These are phyloP conservation scores for Lactarius sp. DNA, from an alignment of 768 basidiomycete genomes.

Conservation along the genomic window DNA sequence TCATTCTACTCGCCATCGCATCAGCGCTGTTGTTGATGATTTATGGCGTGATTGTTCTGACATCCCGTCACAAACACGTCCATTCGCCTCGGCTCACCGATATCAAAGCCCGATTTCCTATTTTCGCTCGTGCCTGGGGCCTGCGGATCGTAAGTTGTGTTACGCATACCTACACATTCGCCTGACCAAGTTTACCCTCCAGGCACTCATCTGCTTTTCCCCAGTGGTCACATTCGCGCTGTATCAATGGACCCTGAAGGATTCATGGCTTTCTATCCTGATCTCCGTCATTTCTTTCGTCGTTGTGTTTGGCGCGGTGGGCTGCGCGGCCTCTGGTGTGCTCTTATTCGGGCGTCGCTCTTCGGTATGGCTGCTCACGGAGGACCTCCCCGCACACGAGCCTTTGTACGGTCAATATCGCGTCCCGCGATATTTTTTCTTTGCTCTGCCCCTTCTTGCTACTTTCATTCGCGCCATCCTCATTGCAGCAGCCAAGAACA, in stretches of 20 bases:
- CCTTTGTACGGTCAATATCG: constrained; percentile 69
- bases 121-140: constrained; percentile 54
- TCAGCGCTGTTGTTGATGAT: constrained; percentile 47
- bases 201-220: constrained; percentile 56
- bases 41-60: constrained; percentile 38
- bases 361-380: constrained; percentile 38
- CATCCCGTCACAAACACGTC: constrained; percentile 24
- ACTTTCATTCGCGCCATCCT: constrained; percentile 66
- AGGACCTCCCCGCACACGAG: constrained; percentile 42
- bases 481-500: constrained; percentile 57
- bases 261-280: constrained; percentile 82
- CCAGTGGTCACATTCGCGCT: constrained; percentile 76
- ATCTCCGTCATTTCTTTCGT: constrained; percentile 70
- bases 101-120: constrained; percentile 36
- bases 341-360: constrained; percentile 43
- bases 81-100: constrained; percentile 23
- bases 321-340: constrained; percentile 46
- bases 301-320: constrained; percentile 44
- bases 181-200: constrained; percentile 28
- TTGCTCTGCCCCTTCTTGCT: constrained; percentile 50
- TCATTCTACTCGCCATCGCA: constrained; percentile 64
- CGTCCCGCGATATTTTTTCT: constrained; percentile 61
- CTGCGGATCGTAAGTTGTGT: constrained; percentile 55
- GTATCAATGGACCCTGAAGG: constrained; percentile 87
- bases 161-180: not conserved